Percentiles rank a stretch among this genome's conserved stretches.
Evolutionary conservation across 306 rosid species (phyloP).

Genomic region (apple (Malus domestica)): DNA sequence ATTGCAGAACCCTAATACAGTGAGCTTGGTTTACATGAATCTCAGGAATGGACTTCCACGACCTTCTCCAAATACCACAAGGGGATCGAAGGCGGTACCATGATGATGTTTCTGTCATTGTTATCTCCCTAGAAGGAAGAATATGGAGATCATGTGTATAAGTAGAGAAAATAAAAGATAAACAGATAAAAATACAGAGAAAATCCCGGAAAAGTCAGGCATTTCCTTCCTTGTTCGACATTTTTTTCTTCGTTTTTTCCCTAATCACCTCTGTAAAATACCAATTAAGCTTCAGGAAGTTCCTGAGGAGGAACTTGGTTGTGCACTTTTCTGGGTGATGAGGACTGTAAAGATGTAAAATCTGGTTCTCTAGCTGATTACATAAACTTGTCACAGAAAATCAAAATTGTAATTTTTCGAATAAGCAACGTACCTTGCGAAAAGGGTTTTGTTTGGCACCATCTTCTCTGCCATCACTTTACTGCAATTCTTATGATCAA

Average conservation of each 20-base stretch:
- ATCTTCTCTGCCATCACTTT: slow-evolving; percentile 21
- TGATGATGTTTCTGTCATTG: slow-evolving; percentile 92
- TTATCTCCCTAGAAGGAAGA: slow-evolving; percentile 94
- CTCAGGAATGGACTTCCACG: slow-evolving; percentile 90
- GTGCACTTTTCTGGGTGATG: slow-evolving; percentile 43
- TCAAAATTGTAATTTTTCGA: slow-evolving; percentile 47
- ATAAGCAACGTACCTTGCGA: slow-evolving; percentile 40
- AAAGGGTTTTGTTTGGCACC: slow-evolving; percentile 23
- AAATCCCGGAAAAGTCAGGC: slow-evolving; percentile 34
- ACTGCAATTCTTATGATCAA: slow-evolving; percentile 17
- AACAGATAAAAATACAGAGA: slow-evolving; percentile 24
- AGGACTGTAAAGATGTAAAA: slow-evolving; percentile 78
- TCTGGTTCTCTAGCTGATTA: slow-evolving; percentile 58
- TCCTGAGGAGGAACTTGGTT: slow-evolving; percentile 36
- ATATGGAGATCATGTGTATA: slow-evolving; percentile 98
- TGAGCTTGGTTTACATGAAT: slow-evolving; percentile 12
- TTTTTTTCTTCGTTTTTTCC: slow-evolving; percentile 18
- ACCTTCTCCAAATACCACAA: slow-evolving; percentile 89
- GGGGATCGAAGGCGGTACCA: slow-evolving; percentile 96
- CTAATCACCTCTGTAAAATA: slow-evolving; percentile 42
- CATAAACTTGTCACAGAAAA: slow-evolving; percentile 29
- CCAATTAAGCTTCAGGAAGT: slow-evolving; percentile 33
- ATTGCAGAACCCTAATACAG: background rate
- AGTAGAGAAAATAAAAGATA: slow-evolving; percentile 30
- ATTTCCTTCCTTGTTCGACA: slow-evolving; percentile 27